A percentile compares a stretch with the other conserved stretches of the same genome.
Conservation (phyloP, 371 early-diverging fungal species). For the Apophysomyces ossiformis region DNA sequence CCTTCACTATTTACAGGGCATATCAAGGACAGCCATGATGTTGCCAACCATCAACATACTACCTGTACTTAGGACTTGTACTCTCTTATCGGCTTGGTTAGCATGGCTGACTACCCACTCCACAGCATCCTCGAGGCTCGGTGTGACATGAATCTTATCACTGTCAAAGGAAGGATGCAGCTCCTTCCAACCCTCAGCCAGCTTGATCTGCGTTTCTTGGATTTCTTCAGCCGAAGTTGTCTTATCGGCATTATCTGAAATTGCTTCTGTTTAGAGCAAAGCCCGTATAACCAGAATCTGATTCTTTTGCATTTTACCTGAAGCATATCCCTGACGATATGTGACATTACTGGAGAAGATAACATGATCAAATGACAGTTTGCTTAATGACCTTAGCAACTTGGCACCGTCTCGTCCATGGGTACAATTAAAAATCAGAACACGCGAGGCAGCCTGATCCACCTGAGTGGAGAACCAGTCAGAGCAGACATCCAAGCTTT, state of each 20-base stretch:
- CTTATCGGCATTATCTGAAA: constrained; percentile 67
- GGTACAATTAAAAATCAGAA: constrained; percentile 89
- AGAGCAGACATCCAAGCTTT: constrained; percentile 82
- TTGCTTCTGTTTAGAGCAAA: constrained; percentile 28
- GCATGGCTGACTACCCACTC: constrained; percentile 56
- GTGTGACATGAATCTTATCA: constrained; percentile 50
- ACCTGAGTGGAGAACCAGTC: constrained; percentile 68
- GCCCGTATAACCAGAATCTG: not conserved
- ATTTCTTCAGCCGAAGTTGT: constrained; percentile 62
- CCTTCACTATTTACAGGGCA: not conserved
- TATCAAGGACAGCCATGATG: constrained; percentile 27
- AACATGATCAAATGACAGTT: constrained; percentile 63
- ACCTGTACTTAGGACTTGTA: constrained; percentile 89
- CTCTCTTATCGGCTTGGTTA: constrained; percentile 27
- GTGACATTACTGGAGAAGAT: constrained; percentile 82
- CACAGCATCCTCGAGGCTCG: constrained; percentile 78
- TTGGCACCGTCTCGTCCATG: constrained; percentile 73
- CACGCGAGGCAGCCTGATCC: constrained; percentile 30
- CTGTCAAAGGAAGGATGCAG: constrained; percentile 38
- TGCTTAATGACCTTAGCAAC: constrained; percentile 58
- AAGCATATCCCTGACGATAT: constrained; percentile 51
- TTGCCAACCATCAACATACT: constrained; percentile 93
- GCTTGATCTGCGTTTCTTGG: constrained; percentile 55
- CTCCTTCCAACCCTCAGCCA: constrained; percentile 57
- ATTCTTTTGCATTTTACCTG: constrained; percentile 25